Evolutionary conservation across 2,329 filamentous ascomycete species (phyloP).

Genomic region (Fusarium avenaceum): DNA sequence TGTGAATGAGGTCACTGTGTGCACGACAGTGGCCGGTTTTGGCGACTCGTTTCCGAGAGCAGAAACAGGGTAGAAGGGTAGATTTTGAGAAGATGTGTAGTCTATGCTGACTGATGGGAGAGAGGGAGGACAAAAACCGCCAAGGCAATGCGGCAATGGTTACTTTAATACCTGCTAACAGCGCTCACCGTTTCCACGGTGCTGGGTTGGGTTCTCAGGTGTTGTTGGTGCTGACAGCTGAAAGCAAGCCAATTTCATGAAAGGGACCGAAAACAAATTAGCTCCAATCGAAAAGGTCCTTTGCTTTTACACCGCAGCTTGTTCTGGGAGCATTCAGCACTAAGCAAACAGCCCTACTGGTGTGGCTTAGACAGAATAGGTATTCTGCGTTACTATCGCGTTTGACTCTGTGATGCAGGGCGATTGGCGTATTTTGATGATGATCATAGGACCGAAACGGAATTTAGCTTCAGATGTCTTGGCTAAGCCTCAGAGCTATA

Average conservation of each 20-base stretch:
- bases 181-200: not conserved
- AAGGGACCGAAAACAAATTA: conserved; percentile 8
- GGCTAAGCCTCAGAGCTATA: conserved; percentile 9
- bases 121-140: not conserved
- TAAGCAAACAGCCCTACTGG: conserved; percentile 8
- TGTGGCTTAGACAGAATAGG: conserved; percentile 4
- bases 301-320: conserved; percentile 1
- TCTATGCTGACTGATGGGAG: not conserved
- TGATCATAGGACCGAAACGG: not conserved
- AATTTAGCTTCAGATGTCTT: not conserved
- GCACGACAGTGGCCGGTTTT: conserved; percentile 11
- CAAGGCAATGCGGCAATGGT: not conserved
- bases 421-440: not conserved
- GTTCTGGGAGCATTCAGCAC: not conserved
- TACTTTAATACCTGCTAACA: conserved; percentile 12
- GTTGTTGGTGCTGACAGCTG: conserved; percentile 26
- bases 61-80: conserved; percentile 1
- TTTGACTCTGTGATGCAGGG: not conserved
- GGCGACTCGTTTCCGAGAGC: conserved; percentile 6
- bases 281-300: conserved; percentile 8
- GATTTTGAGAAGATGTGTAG: not conserved
- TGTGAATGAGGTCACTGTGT: conserved; percentile 28
- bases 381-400: not conserved
- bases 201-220: not conserved
- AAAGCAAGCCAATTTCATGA: conserved; percentile 6